These are phyloP conservation scores for Didymella exigua DNA, from an alignment of 2,329 filamentous ascomycete genomes.

Conservation along the genomic window DNA sequence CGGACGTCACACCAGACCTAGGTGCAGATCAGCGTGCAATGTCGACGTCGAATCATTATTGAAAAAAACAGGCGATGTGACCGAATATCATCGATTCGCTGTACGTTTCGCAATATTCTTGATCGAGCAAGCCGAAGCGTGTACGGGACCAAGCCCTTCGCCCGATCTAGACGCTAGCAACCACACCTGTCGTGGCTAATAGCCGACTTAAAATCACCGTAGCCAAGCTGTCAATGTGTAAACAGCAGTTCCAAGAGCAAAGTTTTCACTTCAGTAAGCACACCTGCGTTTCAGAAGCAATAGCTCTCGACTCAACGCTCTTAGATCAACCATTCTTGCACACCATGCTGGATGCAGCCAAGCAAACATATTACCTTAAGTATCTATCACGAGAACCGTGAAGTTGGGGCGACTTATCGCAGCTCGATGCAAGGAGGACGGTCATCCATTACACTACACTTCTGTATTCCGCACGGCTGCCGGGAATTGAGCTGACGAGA, in stretches of 20 bases:
- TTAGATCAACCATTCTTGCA: not conserved
- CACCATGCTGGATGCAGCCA: not conserved
- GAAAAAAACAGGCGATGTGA: not conserved
- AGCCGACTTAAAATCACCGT: not conserved
- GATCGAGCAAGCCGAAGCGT: not conserved
- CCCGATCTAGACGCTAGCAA: conserved; percentile 1
- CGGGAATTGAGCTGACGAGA: not conserved
- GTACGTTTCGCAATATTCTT: not conserved
- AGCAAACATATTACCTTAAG: not conserved
- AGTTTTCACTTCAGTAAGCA: not conserved
- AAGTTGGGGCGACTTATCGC: not conserved
- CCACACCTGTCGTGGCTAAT: not conserved
- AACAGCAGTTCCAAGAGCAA: not conserved
- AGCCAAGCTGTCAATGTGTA: not conserved
- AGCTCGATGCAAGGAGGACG: no score
- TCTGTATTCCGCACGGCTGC: not conserved
- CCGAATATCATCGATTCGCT: not conserved
- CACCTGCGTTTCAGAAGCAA: not conserved
- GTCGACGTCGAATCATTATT: not conserved
- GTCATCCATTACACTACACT: not conserved
- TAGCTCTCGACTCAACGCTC: not conserved
- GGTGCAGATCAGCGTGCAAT: not conserved
- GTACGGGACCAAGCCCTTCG: not conserved
- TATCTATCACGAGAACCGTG: not conserved
- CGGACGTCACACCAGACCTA: not conserved